phyloP scores from a whole-genome alignment of 1,284 basidiomycete genomes.

The Papiliotrema nemorosa region DNA sequence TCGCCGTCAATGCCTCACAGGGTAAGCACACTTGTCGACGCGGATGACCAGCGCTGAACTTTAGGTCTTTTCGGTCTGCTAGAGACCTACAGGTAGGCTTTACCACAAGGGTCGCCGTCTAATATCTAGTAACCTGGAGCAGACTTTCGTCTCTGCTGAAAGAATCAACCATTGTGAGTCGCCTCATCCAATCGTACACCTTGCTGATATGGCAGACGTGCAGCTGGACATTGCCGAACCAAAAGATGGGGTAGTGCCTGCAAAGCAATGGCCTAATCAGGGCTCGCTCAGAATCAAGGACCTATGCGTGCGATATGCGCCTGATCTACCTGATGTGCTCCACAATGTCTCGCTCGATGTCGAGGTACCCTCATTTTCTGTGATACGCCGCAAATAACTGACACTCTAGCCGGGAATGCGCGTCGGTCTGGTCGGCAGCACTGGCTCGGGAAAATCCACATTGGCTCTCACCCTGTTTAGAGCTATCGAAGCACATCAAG shows the following conservation, averaged over 20 bases:
- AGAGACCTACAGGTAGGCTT: background rate
- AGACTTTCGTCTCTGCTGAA: slow-evolving; percentile 48
- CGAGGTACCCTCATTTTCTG: no score
- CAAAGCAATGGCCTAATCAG: slow-evolving; percentile 62
- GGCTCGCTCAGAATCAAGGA: slow-evolving; percentile 63
- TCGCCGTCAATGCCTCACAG: slow-evolving; percentile 43
- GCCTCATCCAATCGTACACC: slow-evolving; percentile 25
- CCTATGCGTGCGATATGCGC: slow-evolving; percentile 64
- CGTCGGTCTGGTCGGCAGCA: slow-evolving; percentile 72
- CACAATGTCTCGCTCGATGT: slow-evolving; percentile 63
- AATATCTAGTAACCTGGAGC: slow-evolving; percentile 25
- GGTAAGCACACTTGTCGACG: slow-evolving; percentile 24
- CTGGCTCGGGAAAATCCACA: slow-evolving; percentile 66
- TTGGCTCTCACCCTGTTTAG: slow-evolving; percentile 67
- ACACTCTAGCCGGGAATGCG: slow-evolving; percentile 60
- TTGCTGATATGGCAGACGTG: slow-evolving; percentile 46
- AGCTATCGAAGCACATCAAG: slow-evolving; percentile 62
- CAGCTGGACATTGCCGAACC: slow-evolving; percentile 30
- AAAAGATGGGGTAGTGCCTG: slow-evolving; percentile 30
- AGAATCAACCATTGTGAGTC: slow-evolving; percentile 49
- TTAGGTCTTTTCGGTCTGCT: slow-evolving; percentile 27
- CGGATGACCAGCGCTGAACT: background rate
- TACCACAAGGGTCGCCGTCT: slow-evolving; percentile 22
- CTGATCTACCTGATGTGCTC: slow-evolving; percentile 68
- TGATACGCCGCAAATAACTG: no score